Conservation (phyloP, 345 rosid genomes). For the Noccaea bulbosa region DNA sequence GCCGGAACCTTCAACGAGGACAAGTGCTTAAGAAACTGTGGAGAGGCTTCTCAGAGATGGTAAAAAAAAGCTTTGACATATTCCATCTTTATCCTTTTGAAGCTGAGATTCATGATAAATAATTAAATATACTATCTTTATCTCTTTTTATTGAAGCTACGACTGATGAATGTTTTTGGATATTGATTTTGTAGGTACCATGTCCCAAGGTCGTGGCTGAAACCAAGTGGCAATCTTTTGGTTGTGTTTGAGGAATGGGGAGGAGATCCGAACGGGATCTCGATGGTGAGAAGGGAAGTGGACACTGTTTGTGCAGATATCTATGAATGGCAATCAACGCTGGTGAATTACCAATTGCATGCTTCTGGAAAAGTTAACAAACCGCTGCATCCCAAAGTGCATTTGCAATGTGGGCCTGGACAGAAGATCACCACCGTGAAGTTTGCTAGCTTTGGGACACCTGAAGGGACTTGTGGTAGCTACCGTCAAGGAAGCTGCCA, state of each 20-base stretch:
- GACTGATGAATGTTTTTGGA: not conserved
- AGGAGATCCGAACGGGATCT: slow-evolving; percentile 86
- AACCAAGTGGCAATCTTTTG: slow-evolving; percentile 80
- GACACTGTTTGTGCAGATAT: slow-evolving; percentile 90
- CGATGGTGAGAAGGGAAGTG: slow-evolving; percentile 79
- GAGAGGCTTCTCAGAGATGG: slow-evolving; percentile 98
- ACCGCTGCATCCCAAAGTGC: slow-evolving; percentile 88
- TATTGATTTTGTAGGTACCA: slow-evolving; percentile 66
- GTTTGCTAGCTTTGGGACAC: slow-evolving; percentile 98
- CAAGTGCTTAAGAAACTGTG: slow-evolving; percentile 84
- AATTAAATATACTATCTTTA: not conserved
- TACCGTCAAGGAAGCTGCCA: slow-evolving; percentile 87
- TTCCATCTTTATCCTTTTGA: not conserved
- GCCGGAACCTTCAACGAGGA: slow-evolving; percentile 73
- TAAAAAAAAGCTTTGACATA: slow-evolving; percentile 33
- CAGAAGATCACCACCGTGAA: slow-evolving; percentile 79
- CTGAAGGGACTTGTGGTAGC: slow-evolving; percentile 89
- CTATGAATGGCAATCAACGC: slow-evolving; percentile 93
- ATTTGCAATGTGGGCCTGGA: slow-evolving; percentile 75
- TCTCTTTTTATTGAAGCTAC: not conserved
- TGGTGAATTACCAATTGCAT: slow-evolving; percentile 79
- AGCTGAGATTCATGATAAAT: not conserved
- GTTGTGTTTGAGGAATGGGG: slow-evolving; percentile 99
- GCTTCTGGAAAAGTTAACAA: slow-evolving; percentile 81
- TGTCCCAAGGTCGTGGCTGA: slow-evolving; percentile 90